Evolutionary conservation across 345 rosid genomes (phyloP), one percentile per base, ranked within the genome.

Genomic region (Eucalyptus virginea): DNA sequence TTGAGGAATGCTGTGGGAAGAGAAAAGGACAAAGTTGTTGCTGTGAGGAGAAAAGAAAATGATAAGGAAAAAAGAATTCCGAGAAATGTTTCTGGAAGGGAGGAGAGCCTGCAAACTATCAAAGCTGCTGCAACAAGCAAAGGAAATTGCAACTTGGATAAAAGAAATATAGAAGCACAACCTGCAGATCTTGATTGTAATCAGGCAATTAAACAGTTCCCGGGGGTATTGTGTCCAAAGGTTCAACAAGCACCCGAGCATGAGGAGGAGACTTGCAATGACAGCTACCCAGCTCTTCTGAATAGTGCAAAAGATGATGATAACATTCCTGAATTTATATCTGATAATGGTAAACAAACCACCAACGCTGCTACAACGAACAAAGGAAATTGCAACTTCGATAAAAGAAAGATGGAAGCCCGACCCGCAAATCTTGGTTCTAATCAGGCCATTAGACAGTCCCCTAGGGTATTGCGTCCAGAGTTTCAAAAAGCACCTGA

Each of bases 301-400:
- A 85, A 77, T 85, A 88, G 24, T 89, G 23, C 92, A 47, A 90
- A 49, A 86, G 88, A 69, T 3, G 90, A 91, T 72, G 90, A 90
- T 58, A 60, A 72, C 9, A 7, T 86, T 86, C 24, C 77, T 23
- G 88, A 89, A 56, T 52, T 87, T 18, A 81, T 34, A 13, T 60
- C 92, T 92, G 89, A 88, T 86, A 88, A 42, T 89, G 93, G 89
- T 77, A 47, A 54, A 50, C 65, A 49, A 91, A 90, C 91, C 48
- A 87, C 28, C 47, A 40, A 30, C 17, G 87, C 83, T 90, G 88
- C 52, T 42, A 91, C 87, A 90, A 89, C 32, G 32, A 89, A 60
- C 83, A 40, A 51, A 34, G 48, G 62, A 51, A 86, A 32, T 86
- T 86, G 88, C 88, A 77, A 77, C 83, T 21, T 50, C 4, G 45